A percentile compares a stretch with the other conserved stretches of the same genome.
Evolutionary conservation across 306 rosid genomes (phyloP).

Genomic region (Parietaria judaica): DNA sequence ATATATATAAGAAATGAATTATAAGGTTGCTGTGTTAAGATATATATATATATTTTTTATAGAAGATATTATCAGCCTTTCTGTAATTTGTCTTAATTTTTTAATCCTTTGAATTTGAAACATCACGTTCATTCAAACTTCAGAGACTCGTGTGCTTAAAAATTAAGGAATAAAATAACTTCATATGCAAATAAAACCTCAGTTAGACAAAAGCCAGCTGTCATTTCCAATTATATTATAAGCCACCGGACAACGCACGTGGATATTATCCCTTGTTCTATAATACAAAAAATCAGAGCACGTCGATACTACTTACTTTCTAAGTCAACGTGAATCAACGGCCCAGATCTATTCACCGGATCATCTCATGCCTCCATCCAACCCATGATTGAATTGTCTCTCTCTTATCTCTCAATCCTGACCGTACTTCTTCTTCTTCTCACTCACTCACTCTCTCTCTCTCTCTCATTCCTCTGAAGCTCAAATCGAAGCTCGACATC

Average conservation of each 20-base stretch:
- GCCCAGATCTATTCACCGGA: neutral
- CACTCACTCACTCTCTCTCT: neutral
- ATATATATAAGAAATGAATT: too few species aligned
- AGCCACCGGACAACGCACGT: neutral
- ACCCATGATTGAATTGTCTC: neutral
- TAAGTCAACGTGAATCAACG: neutral
- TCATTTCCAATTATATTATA: neutral
- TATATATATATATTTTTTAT: too few species aligned
- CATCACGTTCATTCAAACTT: too few species aligned
- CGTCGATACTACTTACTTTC: conserved; percentile 3
- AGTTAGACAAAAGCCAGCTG: conserved; percentile 1
- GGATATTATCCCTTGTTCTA: neutral
- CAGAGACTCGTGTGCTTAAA: too few species aligned
- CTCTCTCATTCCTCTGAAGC: neutral
- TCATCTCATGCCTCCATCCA: neutral
- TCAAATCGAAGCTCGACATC: conserved; percentile 9
- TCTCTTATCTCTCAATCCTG: conserved; percentile 4
- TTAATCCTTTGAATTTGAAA: too few species aligned
- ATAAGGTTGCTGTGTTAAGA: too few species aligned
- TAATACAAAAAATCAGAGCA: neutral
- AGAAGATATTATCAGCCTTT: too few species aligned
- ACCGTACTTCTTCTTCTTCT: neutral
- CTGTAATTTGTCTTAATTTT: too few species aligned
- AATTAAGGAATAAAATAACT: too few species aligned
- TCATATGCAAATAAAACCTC: neutral